Evolutionary conservation across 2,329 filamentous ascomycete species (phyloP).

Genomic region (Chrysoporthe deuterocubensis): DNA sequence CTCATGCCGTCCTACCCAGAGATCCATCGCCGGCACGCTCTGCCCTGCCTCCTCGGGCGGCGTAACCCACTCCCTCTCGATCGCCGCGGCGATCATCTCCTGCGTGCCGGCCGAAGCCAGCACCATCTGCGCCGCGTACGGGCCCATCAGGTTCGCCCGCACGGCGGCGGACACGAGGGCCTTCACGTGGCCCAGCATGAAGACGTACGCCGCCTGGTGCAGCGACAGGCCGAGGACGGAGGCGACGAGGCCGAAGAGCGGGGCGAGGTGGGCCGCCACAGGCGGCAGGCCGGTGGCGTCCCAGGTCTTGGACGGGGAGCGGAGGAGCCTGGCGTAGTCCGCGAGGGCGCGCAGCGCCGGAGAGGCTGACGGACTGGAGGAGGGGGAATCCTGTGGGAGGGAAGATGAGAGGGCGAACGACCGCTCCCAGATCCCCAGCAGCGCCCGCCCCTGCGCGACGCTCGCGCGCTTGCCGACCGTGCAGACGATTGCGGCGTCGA

Average conservation of each 20-base stretch:
- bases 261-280: slow-evolving; percentile 69
- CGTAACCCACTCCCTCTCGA: slow-evolving; percentile 64
- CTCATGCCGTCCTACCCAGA: slow-evolving; percentile 85
- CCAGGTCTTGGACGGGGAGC: slow-evolving; percentile 15
- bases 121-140: slow-evolving; percentile 77
- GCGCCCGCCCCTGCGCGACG: slow-evolving; percentile 74
- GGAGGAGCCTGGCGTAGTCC: slow-evolving; percentile 18
- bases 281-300: slow-evolving; percentile 40
- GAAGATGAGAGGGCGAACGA: slow-evolving; percentile 56
- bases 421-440: slow-evolving; percentile 77
- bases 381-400: slow-evolving; percentile 24
- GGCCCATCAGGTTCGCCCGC: slow-evolving; percentile 76
- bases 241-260: slow-evolving; percentile 71
- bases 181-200: slow-evolving; percentile 76
- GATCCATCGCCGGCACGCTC: slow-evolving; percentile 75
- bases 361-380: not conserved
- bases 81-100: slow-evolving; percentile 58
- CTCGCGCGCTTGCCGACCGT: slow-evolving; percentile 79
- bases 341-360: slow-evolving; percentile 27
- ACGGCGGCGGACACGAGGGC: slow-evolving; percentile 78
- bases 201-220: slow-evolving; percentile 72
- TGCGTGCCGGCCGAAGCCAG: slow-evolving; percentile 66
- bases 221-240: slow-evolving; percentile 62
- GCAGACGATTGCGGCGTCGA: slow-evolving; percentile 77
- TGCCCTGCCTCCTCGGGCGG: slow-evolving; percentile 71